Percentiles rank a stretch among this genome's conserved stretches.
phyloP scores from a whole-genome alignment of 306 rosid genomes.

The Oxytropis ochrocephala region DNA sequence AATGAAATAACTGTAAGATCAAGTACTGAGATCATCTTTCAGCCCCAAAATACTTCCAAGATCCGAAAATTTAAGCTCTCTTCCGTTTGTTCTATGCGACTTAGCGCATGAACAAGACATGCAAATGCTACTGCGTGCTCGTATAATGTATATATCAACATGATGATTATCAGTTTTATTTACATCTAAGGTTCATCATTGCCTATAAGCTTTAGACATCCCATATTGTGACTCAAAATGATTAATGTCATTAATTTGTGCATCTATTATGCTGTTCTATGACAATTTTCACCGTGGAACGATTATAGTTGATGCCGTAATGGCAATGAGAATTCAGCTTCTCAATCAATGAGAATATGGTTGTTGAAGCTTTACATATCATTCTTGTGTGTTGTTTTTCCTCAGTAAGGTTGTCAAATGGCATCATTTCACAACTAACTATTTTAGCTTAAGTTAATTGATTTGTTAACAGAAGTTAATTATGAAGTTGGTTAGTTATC shows the following conservation, averaged over 20 bases:
- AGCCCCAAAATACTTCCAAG: conserved; percentile 49
- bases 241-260: background rate
- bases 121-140: background rate
- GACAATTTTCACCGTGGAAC: background rate
- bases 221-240: background rate
- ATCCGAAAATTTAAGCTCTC: conserved; percentile 68
- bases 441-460: too few species aligned
- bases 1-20: conserved; percentile 72
- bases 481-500: too few species aligned
- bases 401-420: too few species aligned
- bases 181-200: background rate
- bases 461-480: too few species aligned
- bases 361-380: too few species aligned
- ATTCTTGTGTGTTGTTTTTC: too few species aligned
- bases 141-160: background rate
- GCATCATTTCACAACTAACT: too few species aligned
- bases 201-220: background rate
- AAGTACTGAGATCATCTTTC: conserved; percentile 69
- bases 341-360: background rate
- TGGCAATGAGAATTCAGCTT: background rate
- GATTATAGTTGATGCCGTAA: background rate
- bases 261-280: background rate
- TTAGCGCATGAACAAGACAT: conserved; percentile 53
- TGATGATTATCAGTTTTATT: background rate
- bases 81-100: conserved; percentile 58